These are phyloP conservation scores for Thalassiosira hispida DNA, from an alignment of 352 stramenopile genomes.

Conservation along the genomic window DNA sequence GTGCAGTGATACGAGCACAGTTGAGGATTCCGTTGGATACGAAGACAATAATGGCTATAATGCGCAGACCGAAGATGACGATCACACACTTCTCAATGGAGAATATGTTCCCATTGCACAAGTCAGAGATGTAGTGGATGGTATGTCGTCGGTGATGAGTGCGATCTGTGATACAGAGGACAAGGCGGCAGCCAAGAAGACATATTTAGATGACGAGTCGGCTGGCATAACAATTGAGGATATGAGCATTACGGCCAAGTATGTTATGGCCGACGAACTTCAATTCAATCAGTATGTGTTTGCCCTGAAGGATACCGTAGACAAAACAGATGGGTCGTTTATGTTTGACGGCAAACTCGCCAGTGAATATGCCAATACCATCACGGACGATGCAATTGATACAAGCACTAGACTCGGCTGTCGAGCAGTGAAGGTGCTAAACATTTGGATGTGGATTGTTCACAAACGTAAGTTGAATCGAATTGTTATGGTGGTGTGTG, in stretches of 20 bases:
- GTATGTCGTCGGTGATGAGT: constrained; percentile 57
- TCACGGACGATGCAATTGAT: constrained; percentile 73
- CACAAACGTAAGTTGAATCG: constrained; percentile 61
- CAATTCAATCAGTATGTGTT: constrained; percentile 82
- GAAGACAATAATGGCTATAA: constrained; percentile 20
- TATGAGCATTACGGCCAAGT: constrained; percentile 64
- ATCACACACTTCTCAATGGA: constrained; percentile 22
- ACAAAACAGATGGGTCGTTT: constrained; percentile 53
- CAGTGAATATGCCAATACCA: constrained; percentile 75
- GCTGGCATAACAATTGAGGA: constrained; percentile 55
- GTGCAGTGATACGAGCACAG: constrained; percentile 31
- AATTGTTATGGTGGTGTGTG: constrained; percentile 57
- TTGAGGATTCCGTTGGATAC: constrained; percentile 8
- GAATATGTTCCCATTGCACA: constrained; percentile 60
- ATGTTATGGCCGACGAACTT: constrained; percentile 71
- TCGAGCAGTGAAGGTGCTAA: constrained; percentile 58
- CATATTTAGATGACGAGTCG: constrained; percentile 50
- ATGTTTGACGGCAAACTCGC: constrained; percentile 62
- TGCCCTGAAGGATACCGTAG: constrained; percentile 72
- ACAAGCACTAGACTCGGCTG: constrained; percentile 54
- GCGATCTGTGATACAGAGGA: constrained; percentile 57
- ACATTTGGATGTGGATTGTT: constrained; percentile 79
- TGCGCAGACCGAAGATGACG: constrained; percentile 18
- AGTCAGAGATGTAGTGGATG: constrained; percentile 25
- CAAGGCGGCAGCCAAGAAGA: constrained; percentile 30